Percentiles rank a stretch among this genome's conserved stretches.
phyloP scores from a whole-genome alignment of 1,139 yeast genomes.

The Sugiyamaella castrensis region DNA sequence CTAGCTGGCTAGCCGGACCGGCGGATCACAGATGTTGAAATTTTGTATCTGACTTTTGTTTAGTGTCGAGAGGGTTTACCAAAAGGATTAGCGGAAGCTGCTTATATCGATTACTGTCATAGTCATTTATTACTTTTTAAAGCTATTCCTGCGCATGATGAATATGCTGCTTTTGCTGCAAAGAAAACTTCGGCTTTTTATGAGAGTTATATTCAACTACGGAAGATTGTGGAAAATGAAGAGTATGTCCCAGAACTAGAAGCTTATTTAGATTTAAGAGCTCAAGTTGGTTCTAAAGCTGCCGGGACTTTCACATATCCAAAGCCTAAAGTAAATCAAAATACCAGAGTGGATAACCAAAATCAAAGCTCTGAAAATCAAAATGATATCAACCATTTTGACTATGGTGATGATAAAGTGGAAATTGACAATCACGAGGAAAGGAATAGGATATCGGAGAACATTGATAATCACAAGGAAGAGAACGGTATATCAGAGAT shows the following conservation, averaged over 20 bases:
- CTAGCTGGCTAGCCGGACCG: too few species aligned
- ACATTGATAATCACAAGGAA: too few species aligned
- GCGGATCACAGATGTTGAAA: neutral
- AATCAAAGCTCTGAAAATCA: too few species aligned
- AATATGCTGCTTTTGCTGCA: conserved; percentile 19
- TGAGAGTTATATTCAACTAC: conserved; percentile 24
- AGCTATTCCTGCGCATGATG: conserved; percentile 27
- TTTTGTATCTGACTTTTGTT: neutral
- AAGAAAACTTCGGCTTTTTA: conserved; percentile 25
- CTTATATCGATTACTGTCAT: conserved; percentile 27
- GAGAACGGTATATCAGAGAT: too few species aligned
- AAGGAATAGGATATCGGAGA: too few species aligned
- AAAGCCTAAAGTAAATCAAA: too few species aligned
- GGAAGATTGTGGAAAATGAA: conserved; percentile 22
- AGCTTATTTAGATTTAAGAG: conserved; percentile 20
- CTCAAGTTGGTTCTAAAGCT: conserved; percentile 9
- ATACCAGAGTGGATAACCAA: too few species aligned
- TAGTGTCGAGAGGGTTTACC: conserved; percentile 25
- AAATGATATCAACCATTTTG: too few species aligned
- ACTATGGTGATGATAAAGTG: too few species aligned
- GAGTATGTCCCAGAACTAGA: conserved; percentile 21
- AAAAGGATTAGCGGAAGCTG: conserved; percentile 27
- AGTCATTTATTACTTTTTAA: conserved; percentile 24
- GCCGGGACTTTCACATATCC: conserved; percentile 6
- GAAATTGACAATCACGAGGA: too few species aligned